Percentiles rank a stretch among this genome's conserved stretches.
Evolutionary conservation across 2,329 filamentous ascomycete species (phyloP).

Genomic region (Paraconiothyrium sp.): DNA sequence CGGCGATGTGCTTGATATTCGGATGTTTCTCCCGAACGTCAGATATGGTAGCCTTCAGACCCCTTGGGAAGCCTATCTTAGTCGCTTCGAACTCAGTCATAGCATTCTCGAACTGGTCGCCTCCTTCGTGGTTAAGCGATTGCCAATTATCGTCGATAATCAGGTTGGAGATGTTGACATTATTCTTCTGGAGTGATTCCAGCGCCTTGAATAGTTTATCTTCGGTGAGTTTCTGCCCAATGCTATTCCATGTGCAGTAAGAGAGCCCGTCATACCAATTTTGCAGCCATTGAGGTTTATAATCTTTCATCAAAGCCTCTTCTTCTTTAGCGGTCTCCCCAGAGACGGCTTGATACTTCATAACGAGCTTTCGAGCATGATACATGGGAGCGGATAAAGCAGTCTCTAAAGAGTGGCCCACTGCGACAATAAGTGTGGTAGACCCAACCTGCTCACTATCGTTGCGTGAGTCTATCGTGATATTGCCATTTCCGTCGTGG

Average conservation of each 20-base stretch:
- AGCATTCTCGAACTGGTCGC: constrained; percentile 50
- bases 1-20: constrained; percentile 82
- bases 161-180: constrained; percentile 81
- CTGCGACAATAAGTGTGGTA: constrained; percentile 73
- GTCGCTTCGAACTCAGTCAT: constrained; percentile 92
- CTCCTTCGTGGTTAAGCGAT: constrained; percentile 56
- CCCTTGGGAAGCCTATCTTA: constrained; percentile 77
- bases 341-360: constrained; percentile 55
- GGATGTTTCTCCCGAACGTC: constrained; percentile 75
- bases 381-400: constrained; percentile 86
- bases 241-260: constrained; percentile 96
- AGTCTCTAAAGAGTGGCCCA: constrained; percentile 76
- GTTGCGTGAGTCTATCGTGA: constrained; percentile 76
- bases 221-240: constrained; percentile 84
- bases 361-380: constrained; percentile 76
- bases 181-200: constrained; percentile 72
- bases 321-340: constrained; percentile 59
- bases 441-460: constrained; percentile 68
- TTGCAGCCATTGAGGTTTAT: constrained; percentile 75
- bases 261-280: constrained; percentile 93
- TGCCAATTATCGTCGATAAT: constrained; percentile 97
- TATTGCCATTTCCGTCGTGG: constrained; percentile 69
- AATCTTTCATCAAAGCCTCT: constrained; percentile 57
- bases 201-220: constrained; percentile 81
- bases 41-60: constrained; percentile 75